Base-by-base conservation (phyloP, 306 rosid species). In the Gastrolobium villosum region DNA sequence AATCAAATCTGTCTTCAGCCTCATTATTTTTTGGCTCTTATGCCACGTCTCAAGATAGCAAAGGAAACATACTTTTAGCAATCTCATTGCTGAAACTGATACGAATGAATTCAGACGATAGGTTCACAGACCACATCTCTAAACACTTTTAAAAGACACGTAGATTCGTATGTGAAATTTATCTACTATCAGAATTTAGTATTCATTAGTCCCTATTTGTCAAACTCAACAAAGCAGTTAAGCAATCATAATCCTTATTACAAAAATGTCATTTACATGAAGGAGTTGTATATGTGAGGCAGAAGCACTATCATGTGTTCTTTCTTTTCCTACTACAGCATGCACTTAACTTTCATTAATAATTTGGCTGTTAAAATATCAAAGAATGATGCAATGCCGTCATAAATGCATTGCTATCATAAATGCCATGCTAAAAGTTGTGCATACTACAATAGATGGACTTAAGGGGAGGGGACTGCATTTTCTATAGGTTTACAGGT, bases 401-500 rank as follows among this genome's bases (percentile, higher is more conserved):
- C 26, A 20, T 20, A 20, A 20, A 20, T 20, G 26, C 26, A 20
- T 20, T 20, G 26, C 26, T 20, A 41, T 69, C 44, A 50, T 60
- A 49, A 39, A 30, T 36, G 26, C 28, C 77, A 62, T 35, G 59
- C 62, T 35, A 43, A 76, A 48, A 52, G 35, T 78, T 56, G 10
- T 13, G 31, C 53, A 49, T 14, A 64, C 11, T 50, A 41, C 30
- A 68, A 35, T 39, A 49, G 9, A 70, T 35, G n/a, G 26, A 14
- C 3, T 40, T 61, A 35, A 46, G 13, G 26, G 50, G 15, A 4
- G 50, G 10, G 49, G 31, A 30, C 15, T 68, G 53, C 13, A 11
- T 66, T 80, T 70, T 70, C 59, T 30, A 20, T 35, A 61, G 52
- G 26, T 79, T 74, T 79, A 63, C 7, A 56, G 57, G 72, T 55